Evolutionary conservation across 148 eudicot species (phyloP).

Genomic region (Camellia granthamiana): DNA sequence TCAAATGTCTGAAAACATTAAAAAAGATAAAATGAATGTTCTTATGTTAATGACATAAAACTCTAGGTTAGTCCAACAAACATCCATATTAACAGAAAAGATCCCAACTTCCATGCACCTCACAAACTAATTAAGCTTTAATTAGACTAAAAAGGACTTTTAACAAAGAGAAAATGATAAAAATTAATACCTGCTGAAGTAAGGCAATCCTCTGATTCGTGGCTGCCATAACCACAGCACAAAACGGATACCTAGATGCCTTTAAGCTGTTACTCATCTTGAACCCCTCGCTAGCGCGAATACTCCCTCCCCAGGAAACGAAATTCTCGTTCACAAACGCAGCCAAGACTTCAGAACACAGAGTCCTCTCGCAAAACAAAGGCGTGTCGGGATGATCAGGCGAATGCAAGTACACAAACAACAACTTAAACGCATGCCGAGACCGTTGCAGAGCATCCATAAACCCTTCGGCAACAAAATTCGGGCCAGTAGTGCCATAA

Average conservation of each 20-base stretch:
- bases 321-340: slow-evolving; percentile 80
- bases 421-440: slow-evolving; percentile 56
- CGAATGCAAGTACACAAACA: slow-evolving; percentile 84
- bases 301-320: slow-evolving; percentile 80
- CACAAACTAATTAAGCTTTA: too few relatives aligned
- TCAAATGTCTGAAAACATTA: background rate
- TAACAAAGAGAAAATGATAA: background rate
- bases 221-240: slow-evolving; percentile 97
- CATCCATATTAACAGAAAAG: background rate
- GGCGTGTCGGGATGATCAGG: slow-evolving; percentile 86
- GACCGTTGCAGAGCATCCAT: slow-evolving; percentile 94
- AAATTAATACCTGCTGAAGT: slow-evolving; percentile 70
- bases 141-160: too few relatives aligned
- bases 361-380: slow-evolving; percentile 54
- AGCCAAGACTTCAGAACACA: slow-evolving; percentile 47
- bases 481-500: slow-evolving; percentile 49
- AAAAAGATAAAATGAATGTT: background rate
- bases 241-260: slow-evolving; percentile 86
- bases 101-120: too few relatives aligned
- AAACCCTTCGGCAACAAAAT: slow-evolving; percentile 66
- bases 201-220: slow-evolving; percentile 90
- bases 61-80: background rate
- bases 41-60: background rate
- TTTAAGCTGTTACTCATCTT: slow-evolving; percentile 99
- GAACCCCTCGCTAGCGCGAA: slow-evolving; percentile 81